phyloP scores from a whole-genome alignment of 805 yeast species.

The Phaffomyces opuntiae region DNA sequence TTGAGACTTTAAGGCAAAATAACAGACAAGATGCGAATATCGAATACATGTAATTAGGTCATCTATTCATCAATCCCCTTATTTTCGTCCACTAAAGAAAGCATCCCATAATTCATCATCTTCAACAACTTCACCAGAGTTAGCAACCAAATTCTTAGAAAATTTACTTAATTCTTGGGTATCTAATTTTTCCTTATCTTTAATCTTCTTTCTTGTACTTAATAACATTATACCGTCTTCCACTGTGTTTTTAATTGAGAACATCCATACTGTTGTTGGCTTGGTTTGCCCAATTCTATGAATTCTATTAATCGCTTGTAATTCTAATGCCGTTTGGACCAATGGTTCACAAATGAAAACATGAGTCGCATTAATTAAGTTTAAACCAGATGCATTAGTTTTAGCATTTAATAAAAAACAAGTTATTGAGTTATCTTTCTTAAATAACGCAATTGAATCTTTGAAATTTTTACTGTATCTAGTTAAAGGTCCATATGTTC shows the following conservation, averaged over 20 bases:
- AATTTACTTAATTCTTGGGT: constrained; percentile 49
- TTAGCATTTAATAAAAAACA: constrained; percentile 82
- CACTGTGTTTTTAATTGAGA: constrained; percentile 74
- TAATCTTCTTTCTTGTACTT: constrained; percentile 54
- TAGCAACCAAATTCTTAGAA: constrained; percentile 40
- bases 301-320: constrained; percentile 88
- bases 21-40: too few species aligned
- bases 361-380: constrained; percentile 86
- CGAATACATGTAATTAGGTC: too few species aligned
- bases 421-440: constrained; percentile 53
- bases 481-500: constrained; percentile 11
- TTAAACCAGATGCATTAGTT: constrained; percentile 86
- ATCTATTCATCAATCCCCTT: not conserved
- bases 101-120: constrained; percentile 57
- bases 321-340: constrained; percentile 77
- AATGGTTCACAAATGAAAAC: constrained; percentile 90
- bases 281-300: constrained; percentile 86
- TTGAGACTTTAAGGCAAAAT: too few species aligned
- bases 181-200: constrained; percentile 34
- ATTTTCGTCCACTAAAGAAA: constrained; percentile 32
- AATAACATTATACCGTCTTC: constrained; percentile 81
- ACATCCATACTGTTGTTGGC: constrained; percentile 88
- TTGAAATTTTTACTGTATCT: constrained; percentile 1
- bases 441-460: constrained; percentile 50
- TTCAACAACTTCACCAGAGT: constrained; percentile 51